A percentile compares a stretch with the other conserved stretches of the same genome.
Evolutionary conservation across 257 asterid species (phyloP).

Genomic region (Solanum rostratum): DNA sequence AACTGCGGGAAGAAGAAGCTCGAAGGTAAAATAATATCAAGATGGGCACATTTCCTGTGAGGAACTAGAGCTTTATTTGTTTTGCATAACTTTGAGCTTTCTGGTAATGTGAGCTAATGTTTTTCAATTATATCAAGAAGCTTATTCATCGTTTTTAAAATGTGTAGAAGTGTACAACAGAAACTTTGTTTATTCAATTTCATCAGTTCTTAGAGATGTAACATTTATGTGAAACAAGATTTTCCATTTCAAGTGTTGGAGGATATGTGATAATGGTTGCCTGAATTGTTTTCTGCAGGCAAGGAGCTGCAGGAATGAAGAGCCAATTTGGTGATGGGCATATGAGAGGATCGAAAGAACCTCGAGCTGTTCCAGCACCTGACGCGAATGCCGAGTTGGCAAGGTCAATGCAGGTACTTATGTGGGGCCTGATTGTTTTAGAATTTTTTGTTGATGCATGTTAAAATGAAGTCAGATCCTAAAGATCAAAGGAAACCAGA

Average conservation of each 20-base stretch:
- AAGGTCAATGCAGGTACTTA: constrained; percentile 44
- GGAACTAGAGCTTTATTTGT: not conserved
- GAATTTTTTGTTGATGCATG: not conserved
- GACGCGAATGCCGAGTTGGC: constrained; percentile 35
- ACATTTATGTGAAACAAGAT: not conserved
- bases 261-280: not conserved
- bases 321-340: constrained; percentile 35
- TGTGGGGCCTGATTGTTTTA: not conserved
- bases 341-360: constrained; percentile 35
- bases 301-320: constrained; percentile 36
- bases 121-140: not conserved
- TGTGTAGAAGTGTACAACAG: not conserved
- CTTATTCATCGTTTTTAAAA: not conserved
- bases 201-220: not conserved
- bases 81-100: not conserved
- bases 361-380: constrained; percentile 34
- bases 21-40: constrained; percentile 40
- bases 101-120: not conserved
- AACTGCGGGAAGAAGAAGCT: constrained; percentile 76
- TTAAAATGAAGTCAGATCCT: not conserved
- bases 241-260: not conserved
- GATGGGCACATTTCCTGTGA: not conserved
- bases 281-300: constrained; percentile 31
- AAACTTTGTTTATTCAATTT: not conserved
- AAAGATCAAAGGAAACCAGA: not conserved